Conservation (phyloP, 495 filamentous ascomycete genomes). For the Talaromyces ruber region DNA sequence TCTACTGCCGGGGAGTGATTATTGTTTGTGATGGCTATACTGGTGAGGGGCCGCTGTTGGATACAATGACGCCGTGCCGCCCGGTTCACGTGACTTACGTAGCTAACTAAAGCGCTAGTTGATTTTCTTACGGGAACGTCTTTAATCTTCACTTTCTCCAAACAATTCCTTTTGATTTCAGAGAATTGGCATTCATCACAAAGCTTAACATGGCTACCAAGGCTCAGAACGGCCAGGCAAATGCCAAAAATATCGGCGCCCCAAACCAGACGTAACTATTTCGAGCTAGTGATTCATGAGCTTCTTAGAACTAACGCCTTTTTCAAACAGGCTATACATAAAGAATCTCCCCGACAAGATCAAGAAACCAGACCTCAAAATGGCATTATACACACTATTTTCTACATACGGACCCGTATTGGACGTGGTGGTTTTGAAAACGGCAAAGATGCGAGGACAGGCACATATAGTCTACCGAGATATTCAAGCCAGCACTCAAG, state of each 20-base stretch:
- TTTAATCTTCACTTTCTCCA: background rate
- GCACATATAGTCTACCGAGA: conserved; percentile 90
- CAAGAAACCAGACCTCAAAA: conserved; percentile 72
- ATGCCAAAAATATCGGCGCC: conserved; percentile 27
- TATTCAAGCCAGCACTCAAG: conserved; percentile 76
- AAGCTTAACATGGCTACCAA: conserved; percentile 29
- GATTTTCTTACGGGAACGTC: background rate
- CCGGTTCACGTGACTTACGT: background rate
- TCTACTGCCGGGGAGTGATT: conserved; percentile 69
- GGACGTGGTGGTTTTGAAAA: conserved; percentile 87
- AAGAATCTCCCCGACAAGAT: conserved; percentile 81
- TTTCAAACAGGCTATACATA: conserved; percentile 64
- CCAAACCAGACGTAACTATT: conserved; percentile 67
- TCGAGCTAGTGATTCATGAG: background rate
- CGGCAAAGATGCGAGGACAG: conserved; percentile 85
- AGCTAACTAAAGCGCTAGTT: conserved; percentile 1
- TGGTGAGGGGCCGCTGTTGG: background rate
- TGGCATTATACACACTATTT: conserved; percentile 85
- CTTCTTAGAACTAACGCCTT: conserved; percentile 11
- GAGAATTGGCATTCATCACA: background rate
- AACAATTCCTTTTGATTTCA: background rate
- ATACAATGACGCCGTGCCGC: background rate
- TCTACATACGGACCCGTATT: conserved; percentile 88
- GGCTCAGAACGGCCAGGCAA: conserved; percentile 25
- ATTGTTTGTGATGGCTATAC: background rate